Evolutionary conservation across 2,329 filamentous ascomycete species (phyloP).

Genomic region (Geosmithia flava): DNA sequence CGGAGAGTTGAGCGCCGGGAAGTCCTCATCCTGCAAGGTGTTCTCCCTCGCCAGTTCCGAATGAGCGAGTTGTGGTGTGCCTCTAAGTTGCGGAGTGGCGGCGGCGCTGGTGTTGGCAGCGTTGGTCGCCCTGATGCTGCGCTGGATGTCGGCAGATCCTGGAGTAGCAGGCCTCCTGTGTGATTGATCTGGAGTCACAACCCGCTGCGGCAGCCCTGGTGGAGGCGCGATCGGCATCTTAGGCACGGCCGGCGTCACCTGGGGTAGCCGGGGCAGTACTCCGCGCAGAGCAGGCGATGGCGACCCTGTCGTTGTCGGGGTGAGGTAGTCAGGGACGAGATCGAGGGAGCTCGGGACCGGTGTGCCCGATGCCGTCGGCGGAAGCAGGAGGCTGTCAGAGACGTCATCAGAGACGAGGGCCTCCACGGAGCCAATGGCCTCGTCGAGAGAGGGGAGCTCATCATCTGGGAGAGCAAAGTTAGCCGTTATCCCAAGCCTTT

Average conservation of each 20-base stretch:
- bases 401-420: slow-evolving; percentile 54
- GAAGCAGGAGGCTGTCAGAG: neutral
- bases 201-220: slow-evolving; percentile 11
- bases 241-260: slow-evolving; percentile 11
- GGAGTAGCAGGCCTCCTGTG: slow-evolving; percentile 12
- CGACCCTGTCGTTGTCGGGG: neutral
- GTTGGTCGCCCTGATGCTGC: slow-evolving; percentile 23
- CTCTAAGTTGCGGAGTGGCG: neutral
- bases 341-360: slow-evolving; percentile 10
- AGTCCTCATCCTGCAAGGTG: slow-evolving; percentile 47
- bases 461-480: slow-evolving; percentile 42
- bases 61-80: neutral
- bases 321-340: neutral
- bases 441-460: slow-evolving; percentile 46
- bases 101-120: no score
- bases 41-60: slow-evolving; percentile 3
- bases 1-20: slow-evolving; percentile 42
- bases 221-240: slow-evolving; percentile 8
- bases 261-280: slow-evolving; percentile 4
- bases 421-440: slow-evolving; percentile 52
- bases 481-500: slow-evolving; percentile 21
- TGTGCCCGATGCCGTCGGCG: neutral
- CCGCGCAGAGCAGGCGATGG: slow-evolving; percentile 15
- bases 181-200: slow-evolving; percentile 19
- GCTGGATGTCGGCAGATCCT: slow-evolving; percentile 22